Evolutionary conservation across 768 basidiomycete species (phyloP).

Genomic region (Serendipita vermifera): DNA sequence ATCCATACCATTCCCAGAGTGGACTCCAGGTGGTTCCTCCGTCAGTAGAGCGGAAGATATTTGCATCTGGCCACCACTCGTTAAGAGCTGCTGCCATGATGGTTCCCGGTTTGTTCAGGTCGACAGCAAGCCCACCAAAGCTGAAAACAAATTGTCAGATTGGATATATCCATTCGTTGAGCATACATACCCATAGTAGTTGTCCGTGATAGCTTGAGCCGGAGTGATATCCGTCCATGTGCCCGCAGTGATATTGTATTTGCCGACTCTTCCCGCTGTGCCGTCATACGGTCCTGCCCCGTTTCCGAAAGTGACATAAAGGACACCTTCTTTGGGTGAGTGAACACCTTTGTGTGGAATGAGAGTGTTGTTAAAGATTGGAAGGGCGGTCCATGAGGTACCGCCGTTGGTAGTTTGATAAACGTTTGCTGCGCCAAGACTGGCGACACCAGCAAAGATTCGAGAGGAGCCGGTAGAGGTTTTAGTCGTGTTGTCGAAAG

Average conservation of each 20-base stretch:
- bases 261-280: slow-evolving; percentile 18
- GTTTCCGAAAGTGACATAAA: slow-evolving; percentile 51
- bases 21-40: slow-evolving; percentile 46
- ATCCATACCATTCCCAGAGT: slow-evolving; percentile 11
- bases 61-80: slow-evolving; percentile 43
- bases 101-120: slow-evolving; percentile 46
- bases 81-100: slow-evolving; percentile 51
- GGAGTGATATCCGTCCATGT: slow-evolving; percentile 53
- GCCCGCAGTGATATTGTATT: slow-evolving; percentile 34
- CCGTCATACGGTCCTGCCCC: slow-evolving; percentile 57
- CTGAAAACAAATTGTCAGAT: too few relatives aligned
- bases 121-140: slow-evolving; percentile 38
- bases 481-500: slow-evolving; percentile 33
- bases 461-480: slow-evolving; percentile 41
- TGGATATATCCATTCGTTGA: too few relatives aligned
- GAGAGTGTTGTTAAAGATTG: slow-evolving; percentile 44
- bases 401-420: slow-evolving; percentile 47
- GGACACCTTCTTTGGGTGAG: slow-evolving; percentile 41
- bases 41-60: slow-evolving; percentile 48
- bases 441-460: slow-evolving; percentile 58
- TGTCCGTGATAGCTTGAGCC: slow-evolving; percentile 23
- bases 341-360: slow-evolving; percentile 56
- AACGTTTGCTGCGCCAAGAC: slow-evolving; percentile 39
- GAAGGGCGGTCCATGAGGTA: slow-evolving; percentile 42
- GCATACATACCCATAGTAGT: slow-evolving; percentile 8